These are phyloP conservation scores for Amanita fuliginea DNA, from an alignment of 768 basidiomycete species.

Conservation along the genomic window DNA sequence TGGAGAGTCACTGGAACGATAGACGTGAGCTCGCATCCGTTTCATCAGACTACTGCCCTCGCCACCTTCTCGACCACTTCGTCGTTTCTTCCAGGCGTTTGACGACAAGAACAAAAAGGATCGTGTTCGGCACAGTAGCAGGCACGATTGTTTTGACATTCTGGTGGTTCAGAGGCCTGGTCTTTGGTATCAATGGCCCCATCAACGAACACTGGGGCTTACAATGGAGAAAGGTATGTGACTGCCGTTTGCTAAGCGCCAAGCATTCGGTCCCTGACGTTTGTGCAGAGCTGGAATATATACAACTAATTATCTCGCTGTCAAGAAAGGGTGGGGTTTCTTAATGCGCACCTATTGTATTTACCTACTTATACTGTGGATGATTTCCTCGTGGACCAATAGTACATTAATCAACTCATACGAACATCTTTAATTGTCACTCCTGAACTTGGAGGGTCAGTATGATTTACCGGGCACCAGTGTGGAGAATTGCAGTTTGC, in stretches of 20 bases:
- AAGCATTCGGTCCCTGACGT: not conserved
- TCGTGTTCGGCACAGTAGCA: conserved; percentile 56
- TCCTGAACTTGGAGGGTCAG: no score
- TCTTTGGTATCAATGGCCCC: conserved; percentile 89
- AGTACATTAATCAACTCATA: no score
- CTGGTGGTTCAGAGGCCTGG: conserved; percentile 90
- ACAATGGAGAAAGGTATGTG: conserved; percentile 57
- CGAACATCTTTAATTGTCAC: no score
- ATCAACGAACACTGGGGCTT: conserved; percentile 72
- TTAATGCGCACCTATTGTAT: no score
- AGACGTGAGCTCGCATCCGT: conserved; percentile 50
- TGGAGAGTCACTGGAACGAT: conserved; percentile 96
- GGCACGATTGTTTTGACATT: conserved; percentile 62
- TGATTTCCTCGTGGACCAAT: no score
- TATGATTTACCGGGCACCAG: no score
- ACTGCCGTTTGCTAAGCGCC: not conserved
- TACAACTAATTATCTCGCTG: conserved; percentile 10
- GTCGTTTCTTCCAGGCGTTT: conserved; percentile 70
- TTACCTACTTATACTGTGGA: no score
- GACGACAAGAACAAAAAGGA: conserved; percentile 51
- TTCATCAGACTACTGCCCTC: conserved; percentile 1
- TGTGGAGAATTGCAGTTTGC: no score
- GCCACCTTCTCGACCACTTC: conserved; percentile 87
- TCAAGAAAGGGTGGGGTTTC: no score
- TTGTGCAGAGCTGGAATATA: conserved; percentile 21